Conservation (phyloP, 2,329 filamentous ascomycete genomes). For the Phyllosticta citriasiana region DNA sequence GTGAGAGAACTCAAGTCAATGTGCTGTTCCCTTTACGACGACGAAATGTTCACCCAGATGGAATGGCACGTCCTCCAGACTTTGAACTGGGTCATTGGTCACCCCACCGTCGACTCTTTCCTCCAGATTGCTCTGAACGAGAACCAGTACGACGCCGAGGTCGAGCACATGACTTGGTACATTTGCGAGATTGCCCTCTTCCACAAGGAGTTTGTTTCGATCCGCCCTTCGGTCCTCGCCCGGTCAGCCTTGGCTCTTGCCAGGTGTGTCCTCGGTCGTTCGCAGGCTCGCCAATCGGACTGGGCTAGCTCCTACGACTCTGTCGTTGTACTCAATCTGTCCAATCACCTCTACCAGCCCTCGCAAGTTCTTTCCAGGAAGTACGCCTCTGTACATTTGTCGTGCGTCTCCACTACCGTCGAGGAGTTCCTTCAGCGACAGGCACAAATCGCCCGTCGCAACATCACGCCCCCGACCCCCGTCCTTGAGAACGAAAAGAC, state of each 20-base stretch:
- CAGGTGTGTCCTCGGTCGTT: conserved; percentile 72
- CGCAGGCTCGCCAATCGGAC: conserved; percentile 63
- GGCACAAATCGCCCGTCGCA: conserved; percentile 41
- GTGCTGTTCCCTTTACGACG: conserved; percentile 97
- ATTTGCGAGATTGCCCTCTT: conserved; percentile 92
- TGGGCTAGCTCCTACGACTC: conserved; percentile 66
- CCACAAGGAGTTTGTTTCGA: conserved; percentile 93
- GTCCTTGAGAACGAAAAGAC: conserved; percentile 45
- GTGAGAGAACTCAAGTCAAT: conserved; percentile 97
- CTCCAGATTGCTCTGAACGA: conserved; percentile 78
- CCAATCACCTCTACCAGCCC: conserved; percentile 56
- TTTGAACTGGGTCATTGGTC: conserved; percentile 89
- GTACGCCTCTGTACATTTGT: conserved; percentile 56
- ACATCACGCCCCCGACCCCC: conserved; percentile 43
- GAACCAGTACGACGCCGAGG: conserved; percentile 64
- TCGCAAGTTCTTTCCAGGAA: conserved; percentile 59
- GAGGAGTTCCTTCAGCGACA: conserved; percentile 58
- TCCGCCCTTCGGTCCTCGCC: conserved; percentile 82
- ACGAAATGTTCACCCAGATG: conserved; percentile 99
- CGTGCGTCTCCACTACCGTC: conserved; percentile 52
- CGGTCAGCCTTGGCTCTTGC: conserved; percentile 77
- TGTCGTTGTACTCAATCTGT: conserved; percentile 53
- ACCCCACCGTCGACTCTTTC: conserved; percentile 93
- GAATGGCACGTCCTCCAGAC: conserved; percentile 99
- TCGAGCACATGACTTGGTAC: conserved; percentile 91